phyloP scores from a whole-genome alignment of 768 basidiomycete species.

The Tricholomella constricta region DNA sequence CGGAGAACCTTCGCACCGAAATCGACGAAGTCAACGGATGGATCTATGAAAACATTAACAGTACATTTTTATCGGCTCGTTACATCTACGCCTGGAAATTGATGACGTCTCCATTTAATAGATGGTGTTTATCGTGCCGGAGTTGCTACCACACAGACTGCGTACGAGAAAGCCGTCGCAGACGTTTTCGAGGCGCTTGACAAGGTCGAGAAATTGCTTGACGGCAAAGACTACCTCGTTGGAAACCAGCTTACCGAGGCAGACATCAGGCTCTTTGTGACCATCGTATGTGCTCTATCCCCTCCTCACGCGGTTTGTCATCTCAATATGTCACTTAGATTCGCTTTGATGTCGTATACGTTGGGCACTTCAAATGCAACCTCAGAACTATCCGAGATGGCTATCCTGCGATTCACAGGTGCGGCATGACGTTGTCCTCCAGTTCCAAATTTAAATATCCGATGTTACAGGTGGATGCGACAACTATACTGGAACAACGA shows the following conservation, averaged over 20 bases:
- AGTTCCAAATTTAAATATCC: too few species aligned
- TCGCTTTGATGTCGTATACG: conserved; percentile 88
- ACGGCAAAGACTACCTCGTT: conserved; percentile 81
- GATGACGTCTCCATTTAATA: conserved; percentile 22
- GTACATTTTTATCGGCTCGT: conserved; percentile 41
- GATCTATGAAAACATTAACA: conserved; percentile 84
- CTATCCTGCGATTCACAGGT: conserved; percentile 81
- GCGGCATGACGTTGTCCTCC: conserved; percentile 15
- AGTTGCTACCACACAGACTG: conserved; percentile 76
- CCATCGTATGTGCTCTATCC: conserved; percentile 59
- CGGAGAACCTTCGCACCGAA: conserved; percentile 63
- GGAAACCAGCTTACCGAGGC: conserved; percentile 81
- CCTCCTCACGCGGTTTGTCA: not conserved
- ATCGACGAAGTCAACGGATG: conserved; percentile 86
- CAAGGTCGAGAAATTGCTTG: conserved; percentile 72
- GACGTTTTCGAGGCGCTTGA: conserved; percentile 80
- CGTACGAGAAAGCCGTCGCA: conserved; percentile 75
- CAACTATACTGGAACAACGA: conserved; percentile 88
- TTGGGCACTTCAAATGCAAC: conserved; percentile 93
- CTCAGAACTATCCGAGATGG: conserved; percentile 79
- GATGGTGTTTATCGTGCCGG: conserved; percentile 89
- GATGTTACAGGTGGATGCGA: conserved; percentile 63
- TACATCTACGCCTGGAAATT: not conserved
- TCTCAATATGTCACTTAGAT: conserved; percentile 41
- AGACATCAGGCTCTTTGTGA: conserved; percentile 85